Evolutionary conservation across 257 asterid species (phyloP).

Genomic region (Linderniella brevidens): DNA sequence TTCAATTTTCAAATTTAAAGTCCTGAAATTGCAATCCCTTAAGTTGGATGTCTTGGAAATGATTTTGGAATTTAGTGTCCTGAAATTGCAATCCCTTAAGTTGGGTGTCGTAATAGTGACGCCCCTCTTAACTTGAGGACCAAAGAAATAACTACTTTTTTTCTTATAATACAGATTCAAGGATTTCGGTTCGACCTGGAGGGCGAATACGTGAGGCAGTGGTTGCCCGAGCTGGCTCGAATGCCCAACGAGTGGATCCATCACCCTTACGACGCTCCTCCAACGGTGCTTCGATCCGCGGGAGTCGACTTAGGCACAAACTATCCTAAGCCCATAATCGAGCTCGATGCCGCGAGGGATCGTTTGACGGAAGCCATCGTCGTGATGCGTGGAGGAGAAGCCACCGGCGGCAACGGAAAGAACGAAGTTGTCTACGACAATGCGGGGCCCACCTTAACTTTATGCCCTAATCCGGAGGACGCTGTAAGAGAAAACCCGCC

Average conservation of each 20-base stretch:
- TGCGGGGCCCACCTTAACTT: slow-evolving; percentile 16
- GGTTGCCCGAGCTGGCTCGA: slow-evolving; percentile 86
- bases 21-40: too few relatives aligned
- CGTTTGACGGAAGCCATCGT: slow-evolving; percentile 52
- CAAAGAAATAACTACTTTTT: too few relatives aligned
- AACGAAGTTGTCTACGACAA: slow-evolving; percentile 66
- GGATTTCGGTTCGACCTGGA: slow-evolving; percentile 79
- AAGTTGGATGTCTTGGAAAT: too few relatives aligned
- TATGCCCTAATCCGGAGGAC: slow-evolving; percentile 15
- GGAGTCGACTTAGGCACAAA: slow-evolving; percentile 77
- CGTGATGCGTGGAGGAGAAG: slow-evolving; percentile 42
- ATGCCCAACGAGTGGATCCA: slow-evolving; percentile 92
- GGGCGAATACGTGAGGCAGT: slow-evolving; percentile 71
- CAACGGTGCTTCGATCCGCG: slow-evolving; percentile 42
- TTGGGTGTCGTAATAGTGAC: too few relatives aligned
- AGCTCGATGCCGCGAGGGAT: slow-evolving; percentile 57
- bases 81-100: too few relatives aligned
- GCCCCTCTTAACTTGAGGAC: background rate
- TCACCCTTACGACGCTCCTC: slow-evolving; percentile 93
- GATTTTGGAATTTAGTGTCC: too few relatives aligned
- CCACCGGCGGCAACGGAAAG: slow-evolving; percentile 21
- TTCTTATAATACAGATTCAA: slow-evolving; percentile 42
- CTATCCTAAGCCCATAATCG: slow-evolving; percentile 70
- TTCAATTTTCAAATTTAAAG: too few relatives aligned
- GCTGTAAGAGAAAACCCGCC: slow-evolving; percentile 20